Evolutionary conservation across 352 stramenopile genomes (phyloP).

Genomic region (Pythium vanterpoolii): DNA sequence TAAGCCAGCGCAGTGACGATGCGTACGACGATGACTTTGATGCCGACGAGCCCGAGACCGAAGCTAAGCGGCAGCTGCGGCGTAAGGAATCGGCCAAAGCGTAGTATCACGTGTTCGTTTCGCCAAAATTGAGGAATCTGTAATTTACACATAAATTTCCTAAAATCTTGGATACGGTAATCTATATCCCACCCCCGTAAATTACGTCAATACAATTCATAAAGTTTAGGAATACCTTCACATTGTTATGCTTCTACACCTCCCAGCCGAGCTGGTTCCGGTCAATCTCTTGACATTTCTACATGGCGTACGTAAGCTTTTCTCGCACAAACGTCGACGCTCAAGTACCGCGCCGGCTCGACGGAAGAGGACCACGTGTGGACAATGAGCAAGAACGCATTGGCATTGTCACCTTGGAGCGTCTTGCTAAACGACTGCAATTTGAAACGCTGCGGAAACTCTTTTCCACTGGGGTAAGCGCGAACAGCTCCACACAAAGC

Average conservation of each 20-base stretch:
- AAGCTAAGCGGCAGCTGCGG: slow-evolving; percentile 16
- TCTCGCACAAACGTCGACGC: slow-evolving; percentile 58
- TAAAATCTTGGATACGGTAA: slow-evolving; percentile 1
- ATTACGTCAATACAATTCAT: slow-evolving; percentile 3
- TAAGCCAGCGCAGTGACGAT: slow-evolving; percentile 13
- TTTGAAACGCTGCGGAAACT: slow-evolving; percentile 92
- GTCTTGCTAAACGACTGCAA: slow-evolving; percentile 83
- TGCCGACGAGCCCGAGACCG: slow-evolving; percentile 20
- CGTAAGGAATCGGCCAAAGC: slow-evolving; percentile 20
- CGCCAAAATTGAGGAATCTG: not conserved
- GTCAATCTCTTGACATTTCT: slow-evolving; percentile 94
- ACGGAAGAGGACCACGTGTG: slow-evolving; percentile 99
- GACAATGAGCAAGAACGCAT: slow-evolving; percentile 93
- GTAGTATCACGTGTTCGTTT: not conserved
- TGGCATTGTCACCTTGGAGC: slow-evolving; percentile 19
- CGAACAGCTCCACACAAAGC: slow-evolving; percentile 92
- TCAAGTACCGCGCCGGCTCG: slow-evolving; percentile 94
- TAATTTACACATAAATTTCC: not conserved
- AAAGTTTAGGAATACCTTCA: not conserved
- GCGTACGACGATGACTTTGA: slow-evolving; percentile 62
- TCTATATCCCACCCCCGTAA: too few relatives aligned
- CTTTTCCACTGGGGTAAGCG: slow-evolving; percentile 76
- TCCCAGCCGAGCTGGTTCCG: slow-evolving; percentile 83
- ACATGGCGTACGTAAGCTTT: slow-evolving; percentile 90
- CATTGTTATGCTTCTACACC: too few relatives aligned